phyloP scores from a whole-genome alignment of 305 asterid species.

The Fraxinus platypoda region DNA sequence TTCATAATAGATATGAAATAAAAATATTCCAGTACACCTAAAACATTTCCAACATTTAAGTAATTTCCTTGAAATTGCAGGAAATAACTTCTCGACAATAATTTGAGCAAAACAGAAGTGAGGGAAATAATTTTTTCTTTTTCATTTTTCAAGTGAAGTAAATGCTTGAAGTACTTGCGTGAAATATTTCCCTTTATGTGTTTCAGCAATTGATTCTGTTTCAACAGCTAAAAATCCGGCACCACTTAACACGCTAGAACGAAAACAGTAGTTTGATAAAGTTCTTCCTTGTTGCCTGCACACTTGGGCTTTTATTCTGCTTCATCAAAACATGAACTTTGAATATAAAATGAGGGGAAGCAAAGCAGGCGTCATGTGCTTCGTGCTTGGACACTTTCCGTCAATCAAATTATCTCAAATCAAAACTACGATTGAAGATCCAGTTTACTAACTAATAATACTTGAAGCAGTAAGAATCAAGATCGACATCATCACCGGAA shows the following conservation, averaged over 20 bases:
- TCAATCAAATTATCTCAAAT: background rate
- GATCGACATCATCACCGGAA: background rate
- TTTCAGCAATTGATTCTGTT: background rate
- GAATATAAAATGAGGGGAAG: background rate
- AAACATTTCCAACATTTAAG: background rate
- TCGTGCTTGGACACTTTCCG: background rate
- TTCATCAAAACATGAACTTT: background rate
- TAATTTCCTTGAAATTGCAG: background rate
- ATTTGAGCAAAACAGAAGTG: background rate
- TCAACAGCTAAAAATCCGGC: background rate
- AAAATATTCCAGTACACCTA: background rate
- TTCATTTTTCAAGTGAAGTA: background rate
- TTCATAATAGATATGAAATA: background rate
- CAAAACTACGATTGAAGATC: background rate
- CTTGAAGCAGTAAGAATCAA: background rate
- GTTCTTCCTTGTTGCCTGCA: background rate
- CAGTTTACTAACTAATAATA: background rate
- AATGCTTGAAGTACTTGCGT: background rate
- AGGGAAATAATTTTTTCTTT: background rate
- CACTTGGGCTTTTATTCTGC: background rate
- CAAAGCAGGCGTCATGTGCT: background rate
- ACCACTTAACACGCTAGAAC: background rate
- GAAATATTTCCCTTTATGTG: background rate
- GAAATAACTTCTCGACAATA: background rate
- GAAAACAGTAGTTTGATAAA: background rate